phyloP scores from a whole-genome alignment of 1,139 yeast species.

The Nakaseomyces nivariensis region DNA sequence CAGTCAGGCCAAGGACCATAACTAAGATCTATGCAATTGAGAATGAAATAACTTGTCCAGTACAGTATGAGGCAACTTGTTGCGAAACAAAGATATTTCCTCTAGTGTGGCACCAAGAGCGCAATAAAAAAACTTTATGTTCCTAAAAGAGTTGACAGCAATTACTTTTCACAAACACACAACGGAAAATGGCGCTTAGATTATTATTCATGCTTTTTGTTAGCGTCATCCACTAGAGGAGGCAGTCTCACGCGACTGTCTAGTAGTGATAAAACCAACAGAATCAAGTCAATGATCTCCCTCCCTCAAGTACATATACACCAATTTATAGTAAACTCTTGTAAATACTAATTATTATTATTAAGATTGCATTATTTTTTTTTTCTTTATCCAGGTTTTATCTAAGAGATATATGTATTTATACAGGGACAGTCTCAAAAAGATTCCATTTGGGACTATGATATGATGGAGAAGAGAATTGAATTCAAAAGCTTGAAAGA shows the following conservation, averaged over 20 bases:
- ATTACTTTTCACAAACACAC: conserved; percentile 29
- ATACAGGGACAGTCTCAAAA: no score
- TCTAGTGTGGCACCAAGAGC: conserved; percentile 37
- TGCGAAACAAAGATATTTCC: conserved; percentile 35
- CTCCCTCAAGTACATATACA: conserved; percentile 44
- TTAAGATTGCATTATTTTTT: no score
- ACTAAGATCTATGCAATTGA: conserved; percentile 38
- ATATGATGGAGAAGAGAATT: background rate
- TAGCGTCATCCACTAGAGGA: conserved; percentile 16
- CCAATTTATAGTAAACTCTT: conserved; percentile 30
- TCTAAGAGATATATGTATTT: no score
- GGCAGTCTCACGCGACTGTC: conserved; percentile 36
- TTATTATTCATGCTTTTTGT: conserved; percentile 10
- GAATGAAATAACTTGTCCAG: conserved; percentile 35
- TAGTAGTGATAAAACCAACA: conserved; percentile 31
- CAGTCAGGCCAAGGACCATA: conserved; percentile 40
- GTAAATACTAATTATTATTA: no score
- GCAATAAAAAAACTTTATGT: conserved; percentile 31
- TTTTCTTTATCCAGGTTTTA: no score
- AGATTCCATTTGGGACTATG: no score
- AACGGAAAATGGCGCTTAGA: conserved; percentile 3
- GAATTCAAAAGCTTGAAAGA: no score
- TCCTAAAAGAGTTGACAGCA: conserved; percentile 38
- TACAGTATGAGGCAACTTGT: conserved; percentile 42
- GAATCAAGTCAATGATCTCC: conserved; percentile 36